Evolutionary conservation across 2,329 filamentous ascomycete genomes (phyloP), one percentile per base, ranked within the genome.

Genomic region (Aureobasidium mangrovei): DNA sequence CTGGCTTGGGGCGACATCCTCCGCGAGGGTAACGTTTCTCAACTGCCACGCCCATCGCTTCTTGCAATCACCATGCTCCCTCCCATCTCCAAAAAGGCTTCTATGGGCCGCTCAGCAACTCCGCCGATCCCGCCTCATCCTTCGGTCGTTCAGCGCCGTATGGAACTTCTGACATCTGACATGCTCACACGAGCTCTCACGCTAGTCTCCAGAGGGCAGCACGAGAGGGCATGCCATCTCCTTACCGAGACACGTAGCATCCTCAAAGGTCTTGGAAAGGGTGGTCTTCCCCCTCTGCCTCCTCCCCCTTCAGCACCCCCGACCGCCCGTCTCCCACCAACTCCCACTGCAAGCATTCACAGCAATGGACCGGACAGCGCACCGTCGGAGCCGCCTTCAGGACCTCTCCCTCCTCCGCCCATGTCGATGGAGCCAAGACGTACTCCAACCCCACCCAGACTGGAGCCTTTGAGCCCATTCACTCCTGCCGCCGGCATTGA

Each of bases 141-240:
- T 4, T 88, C 85, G 58, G 90, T 98, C 57, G 91, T 98, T 5
- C 93, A 98, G 72, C 82, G 93, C 39, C 86, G 93, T 43, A 98
- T 98, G 93, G 93, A 98, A 70, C 77, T 98, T 31, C 79, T 98
- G 52, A 97, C 93, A 2, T 97, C 91, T 1, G 93, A 98, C 68
- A 98, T 98, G 93, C 80, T 98, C 59, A 95, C 89, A 6, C 80
- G 93, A 56, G 91, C 93, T 10, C 74, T 98, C 57, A 95, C 90
- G 0, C 79, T 98, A 24, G 91, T 97, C 24, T 88, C 88, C 57
- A 83, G 90, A 36, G 89, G 88, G 33, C 91, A 97, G 70, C 88
- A 96, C 67, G 93, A 98, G 64, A 86, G 91, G 35, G 93, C 91
- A 0, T 87, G 95, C 62, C 94, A 95, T 54, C 81, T 98, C 3